Base-by-base conservation (phyloP, 305 asterid species). In the Stenogyne calaminthoides region DNA sequence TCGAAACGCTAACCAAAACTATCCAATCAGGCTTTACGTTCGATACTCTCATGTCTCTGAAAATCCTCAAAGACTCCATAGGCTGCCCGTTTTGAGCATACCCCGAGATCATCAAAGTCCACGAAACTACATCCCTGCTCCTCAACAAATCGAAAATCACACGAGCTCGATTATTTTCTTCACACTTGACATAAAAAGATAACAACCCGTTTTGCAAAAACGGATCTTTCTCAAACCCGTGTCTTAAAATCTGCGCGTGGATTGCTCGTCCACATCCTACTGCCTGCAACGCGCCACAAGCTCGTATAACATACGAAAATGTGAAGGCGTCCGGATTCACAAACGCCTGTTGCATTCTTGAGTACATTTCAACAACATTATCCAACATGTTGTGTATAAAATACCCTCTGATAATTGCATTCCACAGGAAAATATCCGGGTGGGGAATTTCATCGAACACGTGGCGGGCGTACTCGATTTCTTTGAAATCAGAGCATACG, bases 321-420 rank as follows among this genome's bases (percentile, higher is more conserved):
- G 97, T 87, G 69, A 77, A 87, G 4, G 80, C 62, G 74, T 90
- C 97, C 0, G 97, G 93, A 7, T 76, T 70, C 39, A 87, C 91
- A 18, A 29, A 75, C 2, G 72, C 78, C 57, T 29, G 74, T 65
- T 82, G 95, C 96, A 90, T 90, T 65, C 69, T 79, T 3, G 82
- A 77, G 71, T 88, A 86, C 86, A 83, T 71, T 52, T 84, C 84
- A 36, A 86, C 16, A 36, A 84, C 92, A 27, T 81, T 64, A 54
- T 58, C 77, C 12, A 73, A 76, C 84, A 81, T 73, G 67, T 70
- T 73, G 51, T 77, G 86, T 76, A 62, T 60, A 8, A 84, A 84
- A 71, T 86, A 90, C 10, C 94, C 94, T 62, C 84, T 86, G 82
- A 90, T 85, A 74, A 88, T 87, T 7, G 92, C 94, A 68, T 90